Conservation (phyloP, 352 stramenopile genomes). For the Blastocystis sp. region DNA sequence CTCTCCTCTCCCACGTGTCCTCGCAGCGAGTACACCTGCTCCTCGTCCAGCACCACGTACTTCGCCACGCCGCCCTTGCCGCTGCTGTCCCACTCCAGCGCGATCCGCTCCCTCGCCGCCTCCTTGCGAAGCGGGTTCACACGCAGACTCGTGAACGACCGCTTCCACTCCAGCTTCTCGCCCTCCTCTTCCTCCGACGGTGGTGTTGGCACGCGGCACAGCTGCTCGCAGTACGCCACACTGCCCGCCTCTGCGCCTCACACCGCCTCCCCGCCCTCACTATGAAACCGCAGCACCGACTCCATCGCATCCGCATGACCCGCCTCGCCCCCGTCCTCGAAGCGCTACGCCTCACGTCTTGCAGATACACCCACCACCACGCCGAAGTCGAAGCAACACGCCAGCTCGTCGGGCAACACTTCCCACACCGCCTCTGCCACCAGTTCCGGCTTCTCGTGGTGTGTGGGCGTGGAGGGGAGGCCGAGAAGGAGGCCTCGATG, state of each 20-base stretch:
- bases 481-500: slow-evolving; percentile 24
- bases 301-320: not conserved
- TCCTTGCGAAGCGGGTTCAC: not conserved
- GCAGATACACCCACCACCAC: not conserved
- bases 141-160: slow-evolving; percentile 1
- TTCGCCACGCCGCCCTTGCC: slow-evolving; percentile 4
- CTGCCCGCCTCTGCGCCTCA: not conserved
- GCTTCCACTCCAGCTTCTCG: slow-evolving; percentile 26
- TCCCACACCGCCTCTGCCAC: slow-evolving; percentile 45
- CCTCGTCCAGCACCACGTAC: slow-evolving; percentile 16
- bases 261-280: not conserved
- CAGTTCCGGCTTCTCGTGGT: slow-evolving; percentile 3
- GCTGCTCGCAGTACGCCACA: slow-evolving; percentile 3
- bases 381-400: slow-evolving; percentile 33
- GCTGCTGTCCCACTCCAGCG: slow-evolving; percentile 25
- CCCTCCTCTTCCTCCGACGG: not conserved
- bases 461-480: not conserved
- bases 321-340: not conserved
- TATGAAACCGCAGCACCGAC: not conserved
- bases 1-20: not conserved
- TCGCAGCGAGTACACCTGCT: slow-evolving; percentile 32
- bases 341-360: slow-evolving; percentile 1
- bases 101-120: not conserved
- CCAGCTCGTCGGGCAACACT: slow-evolving; percentile 18
- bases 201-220: not conserved